Base-by-base conservation (phyloP, 2,329 filamentous ascomycete species). In the Didymella pomorum region DNA sequence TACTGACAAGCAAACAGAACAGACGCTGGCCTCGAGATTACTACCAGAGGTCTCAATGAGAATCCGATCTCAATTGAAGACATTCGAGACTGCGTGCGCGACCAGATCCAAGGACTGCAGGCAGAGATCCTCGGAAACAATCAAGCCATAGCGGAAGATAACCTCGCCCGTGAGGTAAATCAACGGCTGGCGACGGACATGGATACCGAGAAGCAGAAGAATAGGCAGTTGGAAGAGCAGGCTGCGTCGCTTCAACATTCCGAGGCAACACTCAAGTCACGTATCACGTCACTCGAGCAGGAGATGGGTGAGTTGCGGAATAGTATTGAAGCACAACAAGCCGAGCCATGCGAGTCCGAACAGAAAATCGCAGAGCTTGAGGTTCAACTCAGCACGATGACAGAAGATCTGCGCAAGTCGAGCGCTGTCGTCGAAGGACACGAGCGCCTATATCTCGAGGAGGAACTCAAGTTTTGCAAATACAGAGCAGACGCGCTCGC, bases 71-170 rank as follows among this genome's bases (percentile, higher is more conserved):
- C 52, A 2, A 63, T 41, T 0, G 56, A 61, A 1, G 52, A 62
- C 4, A 31, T 71, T 6, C 53, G 61, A 12, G 29, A n/a, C 0
- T 57, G 47, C 23, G 54, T 74, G 14, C 48, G 51, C 16, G 50
- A 62, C 10, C 62, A 72, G 26, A 14, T 72, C 14, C 26, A 63
- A 4, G 20, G 18, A 26, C 46, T 76, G 31, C 57, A 52, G 21
- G 28, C 20, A 1, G 66, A 71, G 2, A 58, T 73, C 9, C 28
- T 68, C 16, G 67, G 64, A 39, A 64, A 67, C 18, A 59, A 69
- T 12, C 62, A 72, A 21, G 46, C 62, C 7, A 56, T 67, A 28
- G 23, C 49, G 0, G 57, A 72, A n/a, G 60, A 53, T 11, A 41
- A 60, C 4, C 62, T 63, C 8, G 56, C 55, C 9, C 61, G 55